phyloP scores from a whole-genome alignment of 192 early-diverging fungal genomes.

The Allomyces javanicus region DNA sequence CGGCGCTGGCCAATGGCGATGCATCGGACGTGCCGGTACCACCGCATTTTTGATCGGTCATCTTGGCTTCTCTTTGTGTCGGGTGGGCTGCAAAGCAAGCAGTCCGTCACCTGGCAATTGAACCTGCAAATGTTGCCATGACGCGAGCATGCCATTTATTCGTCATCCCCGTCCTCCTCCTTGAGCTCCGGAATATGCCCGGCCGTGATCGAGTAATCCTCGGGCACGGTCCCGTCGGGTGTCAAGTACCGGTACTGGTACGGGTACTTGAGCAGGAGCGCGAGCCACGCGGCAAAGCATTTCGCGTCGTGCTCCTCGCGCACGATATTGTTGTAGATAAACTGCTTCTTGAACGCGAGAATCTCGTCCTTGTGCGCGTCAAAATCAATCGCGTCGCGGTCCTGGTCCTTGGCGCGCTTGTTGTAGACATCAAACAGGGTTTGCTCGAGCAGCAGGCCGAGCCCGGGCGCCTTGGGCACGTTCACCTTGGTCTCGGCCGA shows the following conservation, averaged over 20 bases:
- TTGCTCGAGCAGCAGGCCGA: slow-evolving; percentile 72
- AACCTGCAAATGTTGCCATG: too few species aligned
- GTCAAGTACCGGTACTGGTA: slow-evolving; percentile 42
- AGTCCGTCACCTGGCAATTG: too few species aligned
- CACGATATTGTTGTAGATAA: slow-evolving; percentile 64
- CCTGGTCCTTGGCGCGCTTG: slow-evolving; percentile 9
- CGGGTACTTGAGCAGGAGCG: background rate
- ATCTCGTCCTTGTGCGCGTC: slow-evolving; percentile 46
- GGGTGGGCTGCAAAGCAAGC: too few species aligned
- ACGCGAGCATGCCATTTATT: background rate
- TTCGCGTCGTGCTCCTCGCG: slow-evolving; percentile 46
- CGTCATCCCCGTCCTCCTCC: slow-evolving; percentile 11
- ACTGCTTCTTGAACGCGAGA: slow-evolving; percentile 67
- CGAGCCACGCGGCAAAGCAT: slow-evolving; percentile 12
- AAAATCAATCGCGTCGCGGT: slow-evolving; percentile 28
- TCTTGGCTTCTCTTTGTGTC: too few species aligned
- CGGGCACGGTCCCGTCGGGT: slow-evolving; percentile 31
- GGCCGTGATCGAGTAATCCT: slow-evolving; percentile 11
- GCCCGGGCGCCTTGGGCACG: slow-evolving; percentile 86
- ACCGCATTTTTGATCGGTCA: too few species aligned
- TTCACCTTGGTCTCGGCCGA: slow-evolving; percentile 62
- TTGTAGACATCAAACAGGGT: slow-evolving; percentile 54
- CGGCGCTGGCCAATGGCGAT: too few species aligned
- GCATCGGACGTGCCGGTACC: too few species aligned
- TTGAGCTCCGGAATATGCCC: slow-evolving; percentile 2